Conservation (phyloP, 768 basidiomycete species). For the Boletales sp. region DNA sequence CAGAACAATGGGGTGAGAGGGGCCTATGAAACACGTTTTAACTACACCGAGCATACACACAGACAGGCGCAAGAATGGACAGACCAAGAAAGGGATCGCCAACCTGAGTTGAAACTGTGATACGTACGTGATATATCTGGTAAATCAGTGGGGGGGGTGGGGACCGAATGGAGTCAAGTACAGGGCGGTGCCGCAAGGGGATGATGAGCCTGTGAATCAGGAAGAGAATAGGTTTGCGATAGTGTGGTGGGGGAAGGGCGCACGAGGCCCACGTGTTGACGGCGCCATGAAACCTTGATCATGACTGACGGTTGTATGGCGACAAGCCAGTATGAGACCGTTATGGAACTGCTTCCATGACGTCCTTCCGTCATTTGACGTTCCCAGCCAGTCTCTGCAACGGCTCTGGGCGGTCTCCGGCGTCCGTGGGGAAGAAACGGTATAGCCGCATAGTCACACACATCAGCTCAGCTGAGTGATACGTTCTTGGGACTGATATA, state of each 20-base stretch:
- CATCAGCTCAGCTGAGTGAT: constrained; percentile 6
- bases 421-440: constrained; percentile 15
- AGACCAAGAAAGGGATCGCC: constrained; percentile 18
- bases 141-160: constrained; percentile 25
- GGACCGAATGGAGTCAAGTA: constrained; percentile 4
- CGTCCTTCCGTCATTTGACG: constrained; percentile 22
- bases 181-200: constrained; percentile 25
- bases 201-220: constrained; percentile 15
- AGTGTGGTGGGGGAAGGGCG: constrained; percentile 19
- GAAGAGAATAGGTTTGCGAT: constrained; percentile 22
- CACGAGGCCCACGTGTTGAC: constrained; percentile 33
- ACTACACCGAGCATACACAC: constrained; percentile 11
- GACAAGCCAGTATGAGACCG: constrained; percentile 21
- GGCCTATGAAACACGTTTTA: constrained; percentile 33
- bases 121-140: constrained; percentile 29
- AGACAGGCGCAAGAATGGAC: constrained; percentile 25
- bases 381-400: constrained; percentile 11
- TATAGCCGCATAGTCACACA: constrained; percentile 4
- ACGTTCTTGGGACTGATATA: constrained; percentile 13
- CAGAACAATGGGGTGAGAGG: constrained; percentile 24
- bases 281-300: constrained; percentile 32
- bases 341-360: constrained; percentile 30
- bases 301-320: constrained; percentile 26
- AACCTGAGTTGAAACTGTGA: constrained; percentile 14
- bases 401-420: constrained; percentile 10